Base-by-base conservation (phyloP, 2,329 filamentous ascomycete species). In the Cadophora malorum region DNA sequence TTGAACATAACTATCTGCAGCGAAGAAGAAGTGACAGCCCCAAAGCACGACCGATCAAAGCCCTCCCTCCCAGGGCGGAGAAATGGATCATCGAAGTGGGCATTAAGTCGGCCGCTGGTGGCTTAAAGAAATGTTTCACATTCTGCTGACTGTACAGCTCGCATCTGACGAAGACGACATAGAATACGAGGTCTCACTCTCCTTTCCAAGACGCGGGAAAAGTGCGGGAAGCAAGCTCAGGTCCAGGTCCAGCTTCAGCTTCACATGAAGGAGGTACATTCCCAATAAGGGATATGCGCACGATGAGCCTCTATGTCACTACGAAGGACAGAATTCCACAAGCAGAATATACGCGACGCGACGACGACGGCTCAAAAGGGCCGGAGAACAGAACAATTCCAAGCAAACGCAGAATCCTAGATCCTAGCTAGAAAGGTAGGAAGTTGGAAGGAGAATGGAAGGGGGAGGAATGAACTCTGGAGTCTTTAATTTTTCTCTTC, bases 111-210 rank as follows among this genome's bases (percentile, higher is more conserved):
- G 41, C 16, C 14, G 41, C 12, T 14, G 41, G 33, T 33, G 52
- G 52, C 52, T 55, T 55, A 14, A 33, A 19, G 4, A 4, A 25
- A 19, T 55, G 52, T 55, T 55, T 55, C 52, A 55, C 52, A 33
- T 55, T 31, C 25, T 55, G 52, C 52, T 55, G 52, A 55, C 52
- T 33, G 52, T 55, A 55, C 28, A 33, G 16, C 5, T n/a, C n/a
- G 52, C 16, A 33, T 33, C 16, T 33, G 52, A 31, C 28, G 6
- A 5, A n/a, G 2, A 33, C 16, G 25, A n/a, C n/a, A 31, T 33
- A n/a, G 52, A n/a, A 55, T 55, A 55, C 52, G 52, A 55, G 52
- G 52, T 45, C 35, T 38, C 35, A 38, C 35, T 38, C 16, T 19
- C 4, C 41, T 16, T 45, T 16, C 19, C 45, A 49, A n/a, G 25